Conservation (phyloP, 2,329 filamentous ascomycete species). For the Botrytis hyacinthi region DNA sequence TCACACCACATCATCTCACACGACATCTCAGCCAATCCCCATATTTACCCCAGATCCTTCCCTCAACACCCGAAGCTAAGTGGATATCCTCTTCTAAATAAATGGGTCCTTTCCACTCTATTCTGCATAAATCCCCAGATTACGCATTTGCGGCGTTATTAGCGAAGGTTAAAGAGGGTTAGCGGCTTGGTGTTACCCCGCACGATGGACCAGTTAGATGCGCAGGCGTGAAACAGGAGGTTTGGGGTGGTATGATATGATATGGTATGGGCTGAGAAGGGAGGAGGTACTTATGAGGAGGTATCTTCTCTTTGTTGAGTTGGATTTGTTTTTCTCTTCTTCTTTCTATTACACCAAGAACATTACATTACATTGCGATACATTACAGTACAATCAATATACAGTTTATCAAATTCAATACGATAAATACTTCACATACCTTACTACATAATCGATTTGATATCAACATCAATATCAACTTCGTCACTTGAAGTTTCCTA, state of each 20-base stretch:
- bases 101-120: not conserved
- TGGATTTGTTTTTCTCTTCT: not conserved
- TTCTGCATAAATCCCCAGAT: constrained; percentile 3
- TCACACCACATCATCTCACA: not conserved
- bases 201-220: not conserved
- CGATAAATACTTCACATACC: not conserved
- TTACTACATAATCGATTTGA: not conserved
- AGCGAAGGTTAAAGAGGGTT: not conserved
- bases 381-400: not conserved
- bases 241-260: not conserved
- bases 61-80: not conserved
- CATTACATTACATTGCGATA: not conserved
- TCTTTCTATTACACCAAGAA: not conserved
- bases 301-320: not conserved
- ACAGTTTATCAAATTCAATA: not conserved
- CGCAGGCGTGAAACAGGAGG: not conserved
- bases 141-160: not conserved
- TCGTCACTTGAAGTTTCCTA: not conserved
- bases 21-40: not conserved
- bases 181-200: constrained; percentile 5
- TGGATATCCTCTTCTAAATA: not conserved
- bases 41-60: constrained; percentile 13
- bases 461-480: not conserved
- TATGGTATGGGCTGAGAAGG: not conserved
- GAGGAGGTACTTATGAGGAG: not conserved